Conservation (phyloP, 352 stramenopile genomes). For the Pythium volutum region DNA sequence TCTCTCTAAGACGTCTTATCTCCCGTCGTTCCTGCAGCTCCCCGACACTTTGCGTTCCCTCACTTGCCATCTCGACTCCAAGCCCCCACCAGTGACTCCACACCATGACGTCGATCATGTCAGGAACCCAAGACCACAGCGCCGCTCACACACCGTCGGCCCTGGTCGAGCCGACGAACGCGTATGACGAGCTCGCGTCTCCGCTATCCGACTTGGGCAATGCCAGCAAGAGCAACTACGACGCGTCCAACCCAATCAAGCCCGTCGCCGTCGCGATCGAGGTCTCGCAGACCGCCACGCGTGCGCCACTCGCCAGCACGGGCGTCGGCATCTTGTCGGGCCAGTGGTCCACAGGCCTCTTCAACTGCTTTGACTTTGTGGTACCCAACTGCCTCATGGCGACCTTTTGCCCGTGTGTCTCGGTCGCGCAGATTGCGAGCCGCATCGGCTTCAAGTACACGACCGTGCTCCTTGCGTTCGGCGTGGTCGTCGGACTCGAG, state of each 20-base stretch:
- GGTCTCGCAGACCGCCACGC: background rate
- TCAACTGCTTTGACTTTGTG: slow-evolving; percentile 22
- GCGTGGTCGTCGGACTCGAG: slow-evolving; percentile 2
- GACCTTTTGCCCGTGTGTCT: slow-evolving; percentile 27
- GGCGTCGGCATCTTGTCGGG: background rate
- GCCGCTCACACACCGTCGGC: background rate
- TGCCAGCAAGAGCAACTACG: background rate
- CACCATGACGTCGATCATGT: background rate
- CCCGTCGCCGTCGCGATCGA: slow-evolving; percentile 1
- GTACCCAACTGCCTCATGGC: slow-evolving; percentile 30
- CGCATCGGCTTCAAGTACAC: slow-evolving; percentile 22
- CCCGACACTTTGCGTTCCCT: background rate
- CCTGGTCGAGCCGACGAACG: background rate
- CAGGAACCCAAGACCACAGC: background rate
- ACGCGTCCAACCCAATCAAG: background rate
- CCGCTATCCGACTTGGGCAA: slow-evolving; percentile 7
- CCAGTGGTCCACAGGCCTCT: slow-evolving; percentile 24
- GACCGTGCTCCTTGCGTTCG: slow-evolving; percentile 11
- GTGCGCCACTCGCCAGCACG: background rate
- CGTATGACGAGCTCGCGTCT: background rate
- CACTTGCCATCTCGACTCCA: background rate
- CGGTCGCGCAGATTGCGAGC: slow-evolving; percentile 20
- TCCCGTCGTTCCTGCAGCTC: too few species aligned
- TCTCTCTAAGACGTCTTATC: too few species aligned
- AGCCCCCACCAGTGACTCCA: background rate